phyloP scores from a whole-genome alignment of 768 basidiomycete species.

The Rhodotorula taiwanensis region DNA sequence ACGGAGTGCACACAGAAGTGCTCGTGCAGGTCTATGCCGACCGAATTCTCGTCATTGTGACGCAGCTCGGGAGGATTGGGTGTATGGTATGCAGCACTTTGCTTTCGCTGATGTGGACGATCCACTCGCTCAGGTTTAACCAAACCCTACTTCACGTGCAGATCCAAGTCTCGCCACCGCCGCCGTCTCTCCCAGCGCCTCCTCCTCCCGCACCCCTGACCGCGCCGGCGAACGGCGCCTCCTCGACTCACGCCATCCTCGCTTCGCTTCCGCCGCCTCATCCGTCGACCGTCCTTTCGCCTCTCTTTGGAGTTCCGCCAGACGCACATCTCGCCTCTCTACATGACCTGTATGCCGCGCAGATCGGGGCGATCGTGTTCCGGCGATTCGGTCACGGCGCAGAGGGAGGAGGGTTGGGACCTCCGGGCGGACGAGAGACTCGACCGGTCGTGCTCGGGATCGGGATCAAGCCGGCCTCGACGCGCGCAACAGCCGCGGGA shows the following conservation, averaged over 20 bases:
- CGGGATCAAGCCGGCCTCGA: slow-evolving; percentile 49
- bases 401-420: slow-evolving; percentile 47
- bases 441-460: slow-evolving; percentile 68
- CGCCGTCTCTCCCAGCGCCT: slow-evolving; percentile 52
- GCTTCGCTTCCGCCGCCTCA: slow-evolving; percentile 39
- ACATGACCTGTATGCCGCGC: slow-evolving; percentile 73
- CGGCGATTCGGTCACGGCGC: background rate
- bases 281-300: slow-evolving; percentile 65
- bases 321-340: slow-evolving; percentile 64
- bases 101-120: no score
- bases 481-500: no score
- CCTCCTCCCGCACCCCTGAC: slow-evolving; percentile 37
- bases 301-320: slow-evolving; percentile 66
- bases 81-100: slow-evolving; percentile 57
- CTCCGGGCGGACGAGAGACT: slow-evolving; percentile 50
- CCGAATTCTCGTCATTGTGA: slow-evolving; percentile 74
- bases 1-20: slow-evolving; percentile 63
- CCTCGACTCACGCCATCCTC: slow-evolving; percentile 51
- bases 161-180: slow-evolving; percentile 75
- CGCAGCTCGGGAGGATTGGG: slow-evolving; percentile 86
- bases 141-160: slow-evolving; percentile 40
- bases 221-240: slow-evolving; percentile 41
- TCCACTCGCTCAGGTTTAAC: background rate
- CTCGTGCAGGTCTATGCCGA: slow-evolving; percentile 73
- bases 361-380: slow-evolving; percentile 78